Evolutionary conservation across 2,329 filamentous ascomycete species (phyloP).

Genomic region (Clonostachys sp.): DNA sequence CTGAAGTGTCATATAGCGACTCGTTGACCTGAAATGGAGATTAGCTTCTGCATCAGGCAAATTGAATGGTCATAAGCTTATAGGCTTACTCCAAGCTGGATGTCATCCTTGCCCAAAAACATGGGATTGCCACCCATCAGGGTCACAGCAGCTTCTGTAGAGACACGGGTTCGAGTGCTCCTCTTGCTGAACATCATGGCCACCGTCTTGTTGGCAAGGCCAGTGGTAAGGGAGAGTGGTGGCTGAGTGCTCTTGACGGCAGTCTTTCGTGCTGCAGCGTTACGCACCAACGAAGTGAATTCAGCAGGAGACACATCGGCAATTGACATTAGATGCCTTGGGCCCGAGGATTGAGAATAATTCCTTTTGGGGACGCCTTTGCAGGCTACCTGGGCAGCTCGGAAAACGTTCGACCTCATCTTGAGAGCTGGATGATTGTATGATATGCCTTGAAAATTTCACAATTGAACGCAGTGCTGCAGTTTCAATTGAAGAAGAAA

Average conservation of each 20-base stretch:
- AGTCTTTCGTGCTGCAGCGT: constrained; percentile 73
- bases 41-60: background rate
- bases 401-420: background rate
- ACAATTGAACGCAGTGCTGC: too few relatives aligned
- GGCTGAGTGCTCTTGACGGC: constrained; percentile 62
- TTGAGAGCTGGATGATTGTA: background rate
- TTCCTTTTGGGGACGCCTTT: constrained; percentile 32
- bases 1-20: constrained; percentile 85
- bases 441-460: too few relatives aligned
- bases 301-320: constrained; percentile 77
- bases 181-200: constrained; percentile 98
- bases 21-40: constrained; percentile 67
- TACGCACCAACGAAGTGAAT: constrained; percentile 75
- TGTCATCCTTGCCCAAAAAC: constrained; percentile 94
- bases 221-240: constrained; percentile 52
- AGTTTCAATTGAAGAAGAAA: too few relatives aligned
- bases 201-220: constrained; percentile 72
- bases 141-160: constrained; percentile 86
- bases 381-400: constrained; percentile 6
- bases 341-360: constrained; percentile 36
- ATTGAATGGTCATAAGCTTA: background rate
- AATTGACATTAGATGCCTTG: constrained; percentile 89
- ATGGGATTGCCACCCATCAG: constrained; percentile 88
- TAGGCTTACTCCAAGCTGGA: constrained; percentile 76
- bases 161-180: constrained; percentile 88